Conservation (phyloP, 176 grass and related monocot species). For the Pontederia paniculata region DNA sequence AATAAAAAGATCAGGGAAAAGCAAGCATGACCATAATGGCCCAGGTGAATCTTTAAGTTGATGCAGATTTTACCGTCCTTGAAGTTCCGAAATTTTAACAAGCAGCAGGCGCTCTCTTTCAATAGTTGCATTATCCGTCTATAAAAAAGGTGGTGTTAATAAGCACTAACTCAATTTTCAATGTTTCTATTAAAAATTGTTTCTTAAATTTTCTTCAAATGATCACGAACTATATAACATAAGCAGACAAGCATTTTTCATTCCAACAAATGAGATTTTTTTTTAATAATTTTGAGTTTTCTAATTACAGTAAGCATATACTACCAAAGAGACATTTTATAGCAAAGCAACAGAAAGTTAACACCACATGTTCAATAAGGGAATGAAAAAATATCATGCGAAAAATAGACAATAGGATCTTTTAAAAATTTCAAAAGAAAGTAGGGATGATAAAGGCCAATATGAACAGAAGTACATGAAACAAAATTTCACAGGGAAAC, state of each 20-base stretch:
- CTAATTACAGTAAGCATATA: not conserved
- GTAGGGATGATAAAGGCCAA: too few relatives aligned
- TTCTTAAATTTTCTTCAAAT: not conserved
- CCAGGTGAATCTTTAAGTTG: too few relatives aligned
- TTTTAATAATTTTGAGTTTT: not conserved
- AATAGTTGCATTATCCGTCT: slow-evolving; percentile 51
- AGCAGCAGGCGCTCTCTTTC: slow-evolving; percentile 82
- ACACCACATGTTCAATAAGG: too few relatives aligned
- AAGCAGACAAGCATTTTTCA: not conserved
- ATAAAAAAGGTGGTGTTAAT: slow-evolving; percentile 15
- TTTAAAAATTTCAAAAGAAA: too few relatives aligned
- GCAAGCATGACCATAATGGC: too few relatives aligned
- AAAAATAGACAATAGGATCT: too few relatives aligned
- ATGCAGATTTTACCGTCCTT: slow-evolving; percentile 48
- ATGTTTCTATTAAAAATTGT: not conserved
- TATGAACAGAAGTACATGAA: too few relatives aligned
- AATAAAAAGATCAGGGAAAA: too few relatives aligned
- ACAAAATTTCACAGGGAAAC: too few relatives aligned
- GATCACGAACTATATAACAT: not conserved
- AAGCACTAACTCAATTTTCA: not conserved
- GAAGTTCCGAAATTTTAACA: slow-evolving; percentile 81
- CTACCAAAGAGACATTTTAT: not conserved
- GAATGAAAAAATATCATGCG: too few relatives aligned
- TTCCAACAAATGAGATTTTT: not conserved
- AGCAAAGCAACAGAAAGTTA: not conserved